A percentile compares a stretch with the other conserved stretches of the same genome.
Evolutionary conservation across 345 rosid species (phyloP).

Genomic region (Hibiscus syriacus): DNA sequence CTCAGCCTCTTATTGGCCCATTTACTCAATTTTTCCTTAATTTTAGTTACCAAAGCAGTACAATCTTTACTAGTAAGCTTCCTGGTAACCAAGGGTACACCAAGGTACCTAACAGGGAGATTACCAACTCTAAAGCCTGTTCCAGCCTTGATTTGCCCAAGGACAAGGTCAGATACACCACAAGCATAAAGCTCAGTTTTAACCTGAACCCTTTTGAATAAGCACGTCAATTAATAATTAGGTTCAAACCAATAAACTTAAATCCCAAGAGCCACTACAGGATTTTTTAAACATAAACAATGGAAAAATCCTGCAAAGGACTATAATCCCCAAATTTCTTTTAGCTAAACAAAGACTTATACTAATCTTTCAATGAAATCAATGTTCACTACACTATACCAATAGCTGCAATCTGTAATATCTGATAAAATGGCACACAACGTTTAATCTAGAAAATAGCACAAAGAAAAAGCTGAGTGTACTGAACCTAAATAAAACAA

Average conservation of each 20-base stretch:
- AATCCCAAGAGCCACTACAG: background rate
- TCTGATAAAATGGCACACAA: background rate
- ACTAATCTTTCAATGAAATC: background rate
- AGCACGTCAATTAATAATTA: background rate
- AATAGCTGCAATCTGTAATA: background rate
- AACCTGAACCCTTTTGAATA: background rate
- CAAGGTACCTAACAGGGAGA: too few relatives aligned
- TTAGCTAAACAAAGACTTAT: background rate
- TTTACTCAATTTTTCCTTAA: too few relatives aligned
- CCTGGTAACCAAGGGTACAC: too few relatives aligned
- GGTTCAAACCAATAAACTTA: background rate
- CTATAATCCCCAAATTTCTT: too few relatives aligned
- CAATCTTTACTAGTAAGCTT: too few relatives aligned
- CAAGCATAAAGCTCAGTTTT: too few relatives aligned
- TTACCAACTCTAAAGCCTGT: too few relatives aligned
- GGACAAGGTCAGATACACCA: too few relatives aligned
- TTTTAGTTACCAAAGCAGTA: too few relatives aligned
- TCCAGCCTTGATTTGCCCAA: too few relatives aligned
- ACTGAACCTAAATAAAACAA: background rate
- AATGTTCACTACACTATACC: background rate
- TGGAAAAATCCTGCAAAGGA: too few relatives aligned
- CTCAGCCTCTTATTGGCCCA: too few relatives aligned
- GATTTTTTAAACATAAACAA: background rate
- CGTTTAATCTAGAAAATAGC: background rate
- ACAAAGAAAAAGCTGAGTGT: background rate